Base-by-base conservation (phyloP, 2,329 filamentous ascomycete species). In the Fusarium begoniae region DNA sequence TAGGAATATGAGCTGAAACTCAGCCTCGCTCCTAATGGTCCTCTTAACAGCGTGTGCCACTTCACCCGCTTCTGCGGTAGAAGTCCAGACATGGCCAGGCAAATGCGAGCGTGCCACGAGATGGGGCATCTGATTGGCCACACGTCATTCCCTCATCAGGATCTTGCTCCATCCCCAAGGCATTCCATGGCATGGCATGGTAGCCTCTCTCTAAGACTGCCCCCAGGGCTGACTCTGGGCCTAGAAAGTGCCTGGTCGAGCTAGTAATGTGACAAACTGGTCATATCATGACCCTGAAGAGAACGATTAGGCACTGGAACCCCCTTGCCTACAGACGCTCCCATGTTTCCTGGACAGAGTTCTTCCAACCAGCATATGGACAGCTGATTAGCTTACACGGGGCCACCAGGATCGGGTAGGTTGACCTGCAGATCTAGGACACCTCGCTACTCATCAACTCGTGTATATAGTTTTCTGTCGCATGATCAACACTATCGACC, bases 81-180 rank as follows among this genome's bases (percentile, higher is more conserved):
- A 56, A 66, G 54, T 51, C 68, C 63, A 75, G 68, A 59, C 50
- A 72, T 67, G 61, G 57, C 57, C 63, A 73, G 69, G 58, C 64
- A 68, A 60, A 70, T 73, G 69, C 54, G 70, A 65, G 75, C 76
- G 76, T 78, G 76, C 74, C 66, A 75, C 61, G 18, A 55, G 17
- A 67, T 58, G 30, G 32, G 20, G 11, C 41, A 40, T 63, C 45
- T 60, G 53, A 78, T 79, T 79, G 77, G 77, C 15, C 28, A 24
- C 35, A 48, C 32, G 20, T 15, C 48, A 35, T 28, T 45, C 47
- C 47, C 40, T 62, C 56, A 43, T 59, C 67, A 72, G 62, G 57
- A 56, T 48, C 40, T 43, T 61, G 45, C 44, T 69, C 72, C 64
- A 72, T 75, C 64, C 51, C 32, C 53, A 55, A 74, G 73, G 70